These are phyloP conservation scores for Papiliotrema flavescens DNA, from an alignment of 1,284 basidiomycete genomes.

Conservation along the genomic window DNA sequence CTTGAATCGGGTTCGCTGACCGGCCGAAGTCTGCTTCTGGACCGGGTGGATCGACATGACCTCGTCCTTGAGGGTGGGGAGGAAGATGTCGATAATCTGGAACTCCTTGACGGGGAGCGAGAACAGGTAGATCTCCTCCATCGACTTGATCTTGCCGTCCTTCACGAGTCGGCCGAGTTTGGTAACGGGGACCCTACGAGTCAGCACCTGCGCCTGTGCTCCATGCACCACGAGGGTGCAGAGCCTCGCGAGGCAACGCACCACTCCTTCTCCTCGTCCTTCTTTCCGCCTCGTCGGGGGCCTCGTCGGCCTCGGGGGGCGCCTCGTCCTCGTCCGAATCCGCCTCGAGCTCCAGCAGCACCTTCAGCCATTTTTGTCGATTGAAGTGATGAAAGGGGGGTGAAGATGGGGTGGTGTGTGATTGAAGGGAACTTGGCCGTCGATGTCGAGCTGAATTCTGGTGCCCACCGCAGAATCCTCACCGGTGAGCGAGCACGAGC, in stretches of 20 bases:
- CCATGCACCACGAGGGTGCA: not conserved
- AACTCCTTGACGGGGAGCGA: slow-evolving; percentile 98
- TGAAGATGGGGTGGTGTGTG: not conserved
- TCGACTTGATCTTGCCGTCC: slow-evolving; percentile 99
- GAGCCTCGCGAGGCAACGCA: slow-evolving; percentile 52
- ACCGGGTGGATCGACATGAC: slow-evolving; percentile 99
- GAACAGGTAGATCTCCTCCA: slow-evolving; percentile 99
- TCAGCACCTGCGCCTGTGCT: not conserved
- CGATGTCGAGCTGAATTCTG: too few relatives aligned
- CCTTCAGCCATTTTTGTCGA: slow-evolving; percentile 10
- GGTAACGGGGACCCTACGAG: slow-evolving; percentile 87
- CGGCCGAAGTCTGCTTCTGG: slow-evolving; percentile 99
- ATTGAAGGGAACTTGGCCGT: not conserved
- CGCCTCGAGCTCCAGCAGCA: slow-evolving; percentile 48
- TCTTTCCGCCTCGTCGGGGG: slow-evolving; percentile 90
- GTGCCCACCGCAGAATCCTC: too few relatives aligned
- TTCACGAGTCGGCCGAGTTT: slow-evolving; percentile 99
- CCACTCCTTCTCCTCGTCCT: slow-evolving; percentile 99
- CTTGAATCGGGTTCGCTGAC: slow-evolving; percentile 99
- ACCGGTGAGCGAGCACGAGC: too few relatives aligned
- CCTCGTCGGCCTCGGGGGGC: slow-evolving; percentile 83
- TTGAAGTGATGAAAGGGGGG: not conserved
- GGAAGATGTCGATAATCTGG: slow-evolving; percentile 97
- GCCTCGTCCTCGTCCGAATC: slow-evolving; percentile 72
- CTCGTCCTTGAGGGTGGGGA: slow-evolving; percentile 97